Evolutionary conservation across 768 basidiomycete genomes (phyloP), one percentile per base, ranked within the genome.

Genomic region (Collybiopsis luxurians): DNA sequence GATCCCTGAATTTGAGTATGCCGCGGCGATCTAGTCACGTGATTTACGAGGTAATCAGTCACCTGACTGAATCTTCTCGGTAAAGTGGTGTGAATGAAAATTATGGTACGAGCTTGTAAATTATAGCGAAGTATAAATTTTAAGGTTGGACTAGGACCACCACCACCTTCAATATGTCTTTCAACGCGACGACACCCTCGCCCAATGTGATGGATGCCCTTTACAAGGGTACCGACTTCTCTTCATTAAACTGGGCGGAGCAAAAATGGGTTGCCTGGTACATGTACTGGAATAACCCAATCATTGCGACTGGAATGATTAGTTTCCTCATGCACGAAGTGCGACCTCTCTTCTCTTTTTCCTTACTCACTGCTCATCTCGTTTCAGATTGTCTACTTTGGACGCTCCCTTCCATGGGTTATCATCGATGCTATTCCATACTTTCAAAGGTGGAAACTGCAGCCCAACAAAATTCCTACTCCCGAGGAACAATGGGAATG

Each of bases 291-390:
- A 92, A 85, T 54, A 93, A 96, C 76, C 94, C 95, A 0, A 68
- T 94, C 55, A 78, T 98, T 61, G 97, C 97, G 12, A 99, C 97
- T 0, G 95, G 95, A 52, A 75, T 99, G 55, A 85, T 92, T 84
- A 91, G 89, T 61, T 98, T 99, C 72, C 59, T 96, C 23, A 64
- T 98, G 61, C 97, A 99, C 71, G 97, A 99, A 80, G 94, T 96
- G 52, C 53, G 90, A 69, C 9, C 56, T 24, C 7, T 48, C 19
- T 24, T 10, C 69, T 13, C 38, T 17, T 13, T 36, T 12, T 46
- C 42, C 10, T 36, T 24, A 45, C 31, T 6, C 59, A 21, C 36
- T 36, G 3, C 19, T 63, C 19, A 56, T 11, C 38, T 53, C 11
- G 46, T 12, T 26, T 2, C 59, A 97, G 95, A 72, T 94, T 66